A percentile compares a stretch with the other conserved stretches of the same genome.
Evolutionary conservation across 306 rosid genomes (phyloP).

Genomic region (Alnus glutinosa): DNA sequence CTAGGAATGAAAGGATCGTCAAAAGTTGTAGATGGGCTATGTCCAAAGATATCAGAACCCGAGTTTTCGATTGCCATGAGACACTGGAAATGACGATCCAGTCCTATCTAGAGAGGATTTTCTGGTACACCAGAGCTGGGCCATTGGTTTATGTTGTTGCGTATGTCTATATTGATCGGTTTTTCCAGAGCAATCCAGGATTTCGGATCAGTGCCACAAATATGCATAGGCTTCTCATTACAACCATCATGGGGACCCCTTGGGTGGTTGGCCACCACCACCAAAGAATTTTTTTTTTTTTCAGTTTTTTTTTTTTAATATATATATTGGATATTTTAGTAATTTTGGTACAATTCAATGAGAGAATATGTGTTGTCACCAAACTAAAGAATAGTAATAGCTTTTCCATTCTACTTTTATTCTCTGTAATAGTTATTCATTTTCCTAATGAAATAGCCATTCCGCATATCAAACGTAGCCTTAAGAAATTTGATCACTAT

Average conservation of each 20-base stretch:
- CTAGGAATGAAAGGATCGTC: conserved; percentile 70
- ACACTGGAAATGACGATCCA: conserved; percentile 79
- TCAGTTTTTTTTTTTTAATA: too few species aligned
- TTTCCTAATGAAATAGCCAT: too few species aligned
- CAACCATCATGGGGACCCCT: conserved; percentile 92
- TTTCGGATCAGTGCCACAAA: conserved; percentile 66
- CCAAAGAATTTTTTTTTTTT: too few species aligned
- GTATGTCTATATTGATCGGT: conserved; percentile 85
- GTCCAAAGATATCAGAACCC: conserved; percentile 14
- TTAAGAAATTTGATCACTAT: too few species aligned
- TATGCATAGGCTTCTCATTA: conserved; percentile 84
- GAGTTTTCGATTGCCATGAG: conserved; percentile 65
- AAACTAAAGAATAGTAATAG: too few species aligned
- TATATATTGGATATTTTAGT: too few species aligned
- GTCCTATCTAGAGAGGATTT: conserved; percentile 76
- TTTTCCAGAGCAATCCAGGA: conserved; percentile 67
- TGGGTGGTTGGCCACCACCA: too few species aligned
- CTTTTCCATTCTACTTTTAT: too few species aligned
- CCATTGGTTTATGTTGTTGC: conserved; percentile 90
- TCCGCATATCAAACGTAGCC: too few species aligned
- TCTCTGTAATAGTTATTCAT: too few species aligned
- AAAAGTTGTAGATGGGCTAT: conserved; percentile 42
- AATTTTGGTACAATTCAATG: too few species aligned
- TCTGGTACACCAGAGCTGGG: conserved; percentile 80
- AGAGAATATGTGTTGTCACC: too few species aligned